Evolutionary conservation across 352 stramenopile genomes (phyloP), one percentile per base, ranked within the genome.

Genomic region (Blastocystis sp.): DNA sequence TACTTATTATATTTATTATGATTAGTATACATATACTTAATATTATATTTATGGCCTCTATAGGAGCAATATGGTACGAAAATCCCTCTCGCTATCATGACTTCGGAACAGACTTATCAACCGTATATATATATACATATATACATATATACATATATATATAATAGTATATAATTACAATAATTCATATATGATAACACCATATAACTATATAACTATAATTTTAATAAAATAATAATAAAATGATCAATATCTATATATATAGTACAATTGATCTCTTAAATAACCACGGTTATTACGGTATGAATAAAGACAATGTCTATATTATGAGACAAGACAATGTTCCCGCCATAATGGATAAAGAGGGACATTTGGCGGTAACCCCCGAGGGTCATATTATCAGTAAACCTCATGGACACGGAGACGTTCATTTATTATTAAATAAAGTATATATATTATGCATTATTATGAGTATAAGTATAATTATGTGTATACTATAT

Each of bases 281-380:
- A 1, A 49, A 77, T 21, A 69, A 82, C 24, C 79, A 94, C 65
- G 66, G 78, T 36, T 82, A 88, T 68, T 97, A 95, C 69, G 88
- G 87, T 13, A 82, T 94, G 75, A 70, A 76, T 0, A 56, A 77
- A 3, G 74, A 72, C 3, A 82, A 95, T 66, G 70, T 97, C 11
- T 80, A 75, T 16, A 79, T 97, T 58, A 80, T 96, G 34, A 94
- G 90, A 67, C 90, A 97, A 70, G 88, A 95, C 54, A 93, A 93
- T 56, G 88, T 96, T 28, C 76, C 88, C 0, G 77, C 80, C 13
- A 58, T 93, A 2, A 70, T 74, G n/a, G 73, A 87, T 66, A 74
- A 79, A 23, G 75, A 80, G 65, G 79, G 82, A 1, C 70, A 75
- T 32, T 70, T 94, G 25, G 82, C 76, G 24, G 69, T 82, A 27